These are phyloP conservation scores for Yarrowia alimentaria DNA, from an alignment of 805 yeast species.

Conservation along the genomic window DNA sequence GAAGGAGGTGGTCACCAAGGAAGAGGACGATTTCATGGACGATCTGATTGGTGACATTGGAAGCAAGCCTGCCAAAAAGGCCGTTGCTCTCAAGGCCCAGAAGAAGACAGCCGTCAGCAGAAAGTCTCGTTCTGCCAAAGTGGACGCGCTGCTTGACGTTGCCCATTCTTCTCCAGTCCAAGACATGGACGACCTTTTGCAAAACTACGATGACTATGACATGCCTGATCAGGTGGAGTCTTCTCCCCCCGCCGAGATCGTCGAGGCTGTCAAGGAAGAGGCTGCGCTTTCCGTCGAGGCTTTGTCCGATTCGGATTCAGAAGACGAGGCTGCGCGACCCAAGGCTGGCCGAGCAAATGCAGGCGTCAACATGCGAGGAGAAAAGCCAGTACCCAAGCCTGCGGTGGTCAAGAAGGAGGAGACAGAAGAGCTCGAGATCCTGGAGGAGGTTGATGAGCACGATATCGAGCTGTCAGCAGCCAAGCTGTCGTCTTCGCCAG, in stretches of 20 bases:
- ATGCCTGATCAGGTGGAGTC: slow-evolving; percentile 38
- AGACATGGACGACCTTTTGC: slow-evolving; percentile 36
- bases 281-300: slow-evolving; percentile 14
- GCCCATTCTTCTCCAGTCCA: too few species aligned
- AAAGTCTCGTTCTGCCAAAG: slow-evolving; percentile 4
- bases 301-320: slow-evolving; percentile 28
- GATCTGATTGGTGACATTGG: slow-evolving; percentile 57
- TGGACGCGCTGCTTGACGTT: not conserved
- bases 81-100: too few species aligned
- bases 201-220: slow-evolving; percentile 62
- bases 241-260: slow-evolving; percentile 15
- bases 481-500: too few species aligned
- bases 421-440: slow-evolving; percentile 47
- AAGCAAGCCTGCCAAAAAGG: not conserved
- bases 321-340: slow-evolving; percentile 10
- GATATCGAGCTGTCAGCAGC: slow-evolving; percentile 4
- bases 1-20: slow-evolving; percentile 29
- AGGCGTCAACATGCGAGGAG: slow-evolving; percentile 3
- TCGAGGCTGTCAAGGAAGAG: not conserved
- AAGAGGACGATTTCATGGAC: slow-evolving; percentile 57
- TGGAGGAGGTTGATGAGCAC: too few species aligned
- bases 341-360: slow-evolving; percentile 11
- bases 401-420: slow-evolving; percentile 1
- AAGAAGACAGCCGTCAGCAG: slow-evolving; percentile 7
- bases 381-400: slow-evolving; percentile 1